phyloP scores from a whole-genome alignment of 2,329 filamentous ascomycete species.

The Fusarium burgessii region DNA sequence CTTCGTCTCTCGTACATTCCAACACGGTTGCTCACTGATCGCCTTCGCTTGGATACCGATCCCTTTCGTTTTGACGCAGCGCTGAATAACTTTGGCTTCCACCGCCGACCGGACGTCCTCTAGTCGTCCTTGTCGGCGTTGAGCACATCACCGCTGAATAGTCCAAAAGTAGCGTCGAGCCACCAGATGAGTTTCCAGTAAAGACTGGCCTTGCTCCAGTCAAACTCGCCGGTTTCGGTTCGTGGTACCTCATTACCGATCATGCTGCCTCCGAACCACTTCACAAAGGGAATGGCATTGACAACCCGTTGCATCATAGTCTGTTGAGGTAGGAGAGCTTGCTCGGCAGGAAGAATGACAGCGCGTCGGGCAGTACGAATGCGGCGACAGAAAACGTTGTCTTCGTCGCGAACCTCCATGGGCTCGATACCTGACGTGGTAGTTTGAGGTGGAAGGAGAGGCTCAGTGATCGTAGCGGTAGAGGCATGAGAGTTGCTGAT shows the following conservation, averaged over 20 bases:
- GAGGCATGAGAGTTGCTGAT: constrained; percentile 59
- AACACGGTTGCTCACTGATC: constrained; percentile 10
- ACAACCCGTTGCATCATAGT: constrained; percentile 73
- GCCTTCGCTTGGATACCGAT: neutral
- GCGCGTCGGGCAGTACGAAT: constrained; percentile 76
- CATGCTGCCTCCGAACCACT: constrained; percentile 78
- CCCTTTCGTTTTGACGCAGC: constrained; percentile 1
- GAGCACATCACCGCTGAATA: constrained; percentile 70
- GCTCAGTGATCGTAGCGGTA: constrained; percentile 59
- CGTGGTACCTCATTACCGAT: constrained; percentile 82
- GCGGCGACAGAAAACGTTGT: constrained; percentile 66
- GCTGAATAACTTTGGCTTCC: constrained; percentile 17
- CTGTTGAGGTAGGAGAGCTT: constrained; percentile 77
- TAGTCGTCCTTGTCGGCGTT: constrained; percentile 70
- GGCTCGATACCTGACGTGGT: constrained; percentile 44
- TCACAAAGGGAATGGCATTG: constrained; percentile 74
- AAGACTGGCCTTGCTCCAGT: constrained; percentile 75
- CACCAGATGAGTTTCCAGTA: constrained; percentile 77
- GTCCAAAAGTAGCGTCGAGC: constrained; percentile 68
- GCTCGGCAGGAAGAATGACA: constrained; percentile 74
- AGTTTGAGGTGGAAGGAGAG: constrained; percentile 29
- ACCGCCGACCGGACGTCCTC: constrained; percentile 17
- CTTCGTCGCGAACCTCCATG: constrained; percentile 48
- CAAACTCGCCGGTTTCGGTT: constrained; percentile 80
- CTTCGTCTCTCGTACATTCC: constrained; percentile 46